Percentiles rank a stretch among this genome's conserved stretches.
These are phyloP conservation scores for Penicillium flavigenum DNA, from an alignment of 495 filamentous ascomycete species.

Conservation along the genomic window DNA sequence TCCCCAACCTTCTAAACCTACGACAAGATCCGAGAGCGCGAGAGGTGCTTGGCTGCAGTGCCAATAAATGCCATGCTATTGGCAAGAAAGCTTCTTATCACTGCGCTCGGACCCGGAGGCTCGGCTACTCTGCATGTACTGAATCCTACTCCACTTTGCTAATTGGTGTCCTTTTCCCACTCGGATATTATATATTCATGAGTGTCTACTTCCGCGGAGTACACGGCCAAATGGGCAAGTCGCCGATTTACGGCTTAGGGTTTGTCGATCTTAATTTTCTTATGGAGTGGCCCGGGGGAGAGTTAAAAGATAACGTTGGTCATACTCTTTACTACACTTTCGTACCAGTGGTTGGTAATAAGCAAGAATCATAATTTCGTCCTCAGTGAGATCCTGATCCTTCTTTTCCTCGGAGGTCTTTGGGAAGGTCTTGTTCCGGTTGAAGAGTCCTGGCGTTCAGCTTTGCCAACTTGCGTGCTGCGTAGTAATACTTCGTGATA, in stretches of 20 bases:
- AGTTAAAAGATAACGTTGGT: not conserved
- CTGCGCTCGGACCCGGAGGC: slow-evolving; percentile 1
- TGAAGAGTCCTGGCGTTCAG: no score
- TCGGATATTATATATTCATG: not conserved
- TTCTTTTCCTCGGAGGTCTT: no score
- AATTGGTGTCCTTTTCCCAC: not conserved
- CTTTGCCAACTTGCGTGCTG: no score
- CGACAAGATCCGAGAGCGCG: slow-evolving; percentile 2
- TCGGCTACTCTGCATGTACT: not conserved
- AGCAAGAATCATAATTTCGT: no score
- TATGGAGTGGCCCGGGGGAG: not conserved
- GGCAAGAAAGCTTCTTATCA: slow-evolving; percentile 25
- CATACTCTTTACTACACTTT: not conserved
- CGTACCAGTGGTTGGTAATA: no score
- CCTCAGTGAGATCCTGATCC: no score
- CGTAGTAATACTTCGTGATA: no score
- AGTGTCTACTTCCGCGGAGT: not conserved
- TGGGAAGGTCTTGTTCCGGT: no score
- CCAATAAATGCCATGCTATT: slow-evolving; percentile 17
- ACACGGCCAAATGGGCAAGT: not conserved
- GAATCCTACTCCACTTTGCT: slow-evolving; percentile 2
- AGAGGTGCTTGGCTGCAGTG: slow-evolving; percentile 14
- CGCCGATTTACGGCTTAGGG: not conserved
- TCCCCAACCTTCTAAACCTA: not conserved
- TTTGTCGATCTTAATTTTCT: not conserved